Conservation (phyloP, 2,329 filamentous ascomycete genomes). For the Epichloe sylvatica region DNA sequence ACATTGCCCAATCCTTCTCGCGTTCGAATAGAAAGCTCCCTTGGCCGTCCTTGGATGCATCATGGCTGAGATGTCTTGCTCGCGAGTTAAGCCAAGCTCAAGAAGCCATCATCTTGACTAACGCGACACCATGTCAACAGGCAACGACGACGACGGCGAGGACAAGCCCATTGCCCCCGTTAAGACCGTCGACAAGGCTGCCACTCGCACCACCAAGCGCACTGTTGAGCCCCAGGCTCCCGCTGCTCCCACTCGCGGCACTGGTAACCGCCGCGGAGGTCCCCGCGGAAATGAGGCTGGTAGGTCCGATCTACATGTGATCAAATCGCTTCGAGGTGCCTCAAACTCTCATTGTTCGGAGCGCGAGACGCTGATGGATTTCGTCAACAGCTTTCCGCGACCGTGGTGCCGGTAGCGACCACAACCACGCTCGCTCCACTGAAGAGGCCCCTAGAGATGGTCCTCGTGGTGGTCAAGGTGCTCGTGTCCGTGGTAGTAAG, state of each 20-base stretch:
- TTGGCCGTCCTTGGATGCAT: not conserved
- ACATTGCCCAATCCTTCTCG: slow-evolving; percentile 12
- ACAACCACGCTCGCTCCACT: slow-evolving; percentile 68
- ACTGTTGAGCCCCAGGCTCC: slow-evolving; percentile 67
- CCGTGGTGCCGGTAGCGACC: slow-evolving; percentile 63
- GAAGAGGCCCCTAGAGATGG: slow-evolving; percentile 48
- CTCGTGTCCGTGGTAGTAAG: slow-evolving; percentile 47
- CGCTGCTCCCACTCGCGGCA: slow-evolving; percentile 39
- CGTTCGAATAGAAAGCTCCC: slow-evolving; percentile 7
- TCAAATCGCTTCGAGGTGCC: not conserved
- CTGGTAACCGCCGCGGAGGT: slow-evolving; percentile 39
- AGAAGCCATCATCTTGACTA: slow-evolving; percentile 1
- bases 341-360: not conserved
- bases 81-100: not conserved
- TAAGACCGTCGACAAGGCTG: slow-evolving; percentile 78
- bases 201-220: slow-evolving; percentile 65
- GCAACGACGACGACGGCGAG: slow-evolving; percentile 47
- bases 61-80: not conserved
- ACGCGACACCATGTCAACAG: slow-evolving; percentile 20
- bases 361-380: not conserved
- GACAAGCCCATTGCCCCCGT: slow-evolving; percentile 67
- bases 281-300: slow-evolving; percentile 73
- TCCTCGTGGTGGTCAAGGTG: slow-evolving; percentile 48
- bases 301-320: slow-evolving; percentile 33
- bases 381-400: slow-evolving; percentile 64